These are phyloP conservation scores for Oryza officinalis DNA, from an alignment of 176 grass and related monocot genomes.

Conservation along the genomic window DNA sequence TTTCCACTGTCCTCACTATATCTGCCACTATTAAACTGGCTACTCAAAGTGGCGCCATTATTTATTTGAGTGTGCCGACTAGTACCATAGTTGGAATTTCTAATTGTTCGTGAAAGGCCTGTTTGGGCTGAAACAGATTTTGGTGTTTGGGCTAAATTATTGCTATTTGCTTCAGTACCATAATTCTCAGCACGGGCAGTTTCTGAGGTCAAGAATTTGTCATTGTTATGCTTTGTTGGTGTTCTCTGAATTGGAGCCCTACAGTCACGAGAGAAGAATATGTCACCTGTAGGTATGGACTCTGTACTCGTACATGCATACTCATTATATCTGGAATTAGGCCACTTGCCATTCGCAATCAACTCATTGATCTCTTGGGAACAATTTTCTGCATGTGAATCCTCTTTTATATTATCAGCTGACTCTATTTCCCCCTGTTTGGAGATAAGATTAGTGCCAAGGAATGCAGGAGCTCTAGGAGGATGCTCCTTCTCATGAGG, in stretches of 20 bases:
- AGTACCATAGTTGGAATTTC: conserved; percentile 48
- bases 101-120: conserved; percentile 44
- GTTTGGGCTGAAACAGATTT: conserved; percentile 41
- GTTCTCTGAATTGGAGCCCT: conserved; percentile 48
- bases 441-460: conserved; percentile 30
- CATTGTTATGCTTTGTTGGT: conserved; percentile 37
- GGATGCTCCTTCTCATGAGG: conserved; percentile 42
- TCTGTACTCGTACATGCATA: conserved; percentile 60
- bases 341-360: conserved; percentile 35
- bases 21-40: conserved; percentile 31
- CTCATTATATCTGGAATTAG: conserved; percentile 61
- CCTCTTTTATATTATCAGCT: conserved; percentile 30
- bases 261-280: conserved; percentile 73
- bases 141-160: conserved; percentile 35
- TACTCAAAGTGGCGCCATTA: conserved; percentile 39
- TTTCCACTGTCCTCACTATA: conserved; percentile 53
- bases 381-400: conserved; percentile 51
- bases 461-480: conserved; percentile 52
- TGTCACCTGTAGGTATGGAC: conserved; percentile 60
- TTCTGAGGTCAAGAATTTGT: conserved; percentile 19
- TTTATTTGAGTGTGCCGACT: conserved; percentile 39
- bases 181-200: conserved; percentile 29
- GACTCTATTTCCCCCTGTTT: conserved; percentile 36
- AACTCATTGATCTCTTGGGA: conserved; percentile 46
- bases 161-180: conserved; percentile 37